Conservation (phyloP, 2,329 filamentous ascomycete species). For the Furcasterigmium furcatum region DNA sequence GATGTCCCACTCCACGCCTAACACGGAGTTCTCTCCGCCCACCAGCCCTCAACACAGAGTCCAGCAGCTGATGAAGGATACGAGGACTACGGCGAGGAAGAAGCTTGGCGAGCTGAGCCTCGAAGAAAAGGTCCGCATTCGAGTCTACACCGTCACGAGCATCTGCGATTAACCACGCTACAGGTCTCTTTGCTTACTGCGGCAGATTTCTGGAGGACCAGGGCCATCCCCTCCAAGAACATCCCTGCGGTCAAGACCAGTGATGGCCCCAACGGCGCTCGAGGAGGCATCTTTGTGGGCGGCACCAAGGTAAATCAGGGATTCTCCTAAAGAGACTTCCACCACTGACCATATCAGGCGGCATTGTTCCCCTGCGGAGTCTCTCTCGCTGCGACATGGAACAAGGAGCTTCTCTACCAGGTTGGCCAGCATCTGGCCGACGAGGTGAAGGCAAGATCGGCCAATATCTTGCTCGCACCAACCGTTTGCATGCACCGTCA, state of each 20-base stretch:
- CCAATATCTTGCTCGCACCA: slow-evolving; percentile 70
- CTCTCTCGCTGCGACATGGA: slow-evolving; percentile 77
- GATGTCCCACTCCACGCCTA: slow-evolving; percentile 40
- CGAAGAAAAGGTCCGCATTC: slow-evolving; percentile 50
- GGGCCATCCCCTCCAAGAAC: slow-evolving; percentile 57
- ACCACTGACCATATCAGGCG: slow-evolving; percentile 41
- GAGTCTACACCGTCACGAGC: too few species aligned
- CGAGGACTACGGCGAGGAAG: slow-evolving; percentile 38
- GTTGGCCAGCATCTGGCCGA: slow-evolving; percentile 69
- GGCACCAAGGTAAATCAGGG: slow-evolving; percentile 50
- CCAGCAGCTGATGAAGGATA: slow-evolving; percentile 27
- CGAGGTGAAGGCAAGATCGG: slow-evolving; percentile 70
- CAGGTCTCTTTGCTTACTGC: slow-evolving; percentile 58
- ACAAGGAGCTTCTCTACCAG: slow-evolving; percentile 64
- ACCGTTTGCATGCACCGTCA: slow-evolving; percentile 81
- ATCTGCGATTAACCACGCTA: neutral
- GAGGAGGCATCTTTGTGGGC: slow-evolving; percentile 66
- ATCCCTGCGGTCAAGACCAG: slow-evolving; percentile 65
- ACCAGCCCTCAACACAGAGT: slow-evolving; percentile 37
- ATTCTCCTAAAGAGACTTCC: slow-evolving; percentile 1
- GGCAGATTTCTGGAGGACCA: slow-evolving; percentile 69
- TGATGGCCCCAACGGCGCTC: slow-evolving; percentile 68
- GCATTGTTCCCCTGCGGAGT: slow-evolving; percentile 78
- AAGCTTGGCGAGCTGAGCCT: slow-evolving; percentile 50
- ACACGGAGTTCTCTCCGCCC: slow-evolving; percentile 45